A percentile compares a stretch with the other conserved stretches of the same genome.
These are phyloP conservation scores for Coprinopsis cinerea DNA, from an alignment of 768 basidiomycete species.

Conservation along the genomic window DNA sequence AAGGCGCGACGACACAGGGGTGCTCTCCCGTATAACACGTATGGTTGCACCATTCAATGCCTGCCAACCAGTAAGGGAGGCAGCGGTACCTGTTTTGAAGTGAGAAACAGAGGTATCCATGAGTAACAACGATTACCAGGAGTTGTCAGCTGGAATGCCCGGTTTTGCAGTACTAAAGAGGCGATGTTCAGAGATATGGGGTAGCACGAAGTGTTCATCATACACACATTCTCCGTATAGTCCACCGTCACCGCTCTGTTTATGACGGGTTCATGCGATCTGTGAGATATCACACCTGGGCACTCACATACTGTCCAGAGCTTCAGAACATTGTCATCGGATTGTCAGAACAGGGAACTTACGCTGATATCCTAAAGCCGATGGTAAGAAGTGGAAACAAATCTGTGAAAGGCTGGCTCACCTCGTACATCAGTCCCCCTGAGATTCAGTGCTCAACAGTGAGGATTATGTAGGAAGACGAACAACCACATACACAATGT, in stretches of 20 bases:
- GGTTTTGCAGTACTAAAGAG: slow-evolving; percentile 54
- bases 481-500: slow-evolving; percentile 42
- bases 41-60: slow-evolving; percentile 42
- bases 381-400: neutral
- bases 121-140: slow-evolving; percentile 31
- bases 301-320: slow-evolving; percentile 28
- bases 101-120: neutral
- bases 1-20: slow-evolving; percentile 50
- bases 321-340: neutral
- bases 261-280: neutral
- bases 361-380: slow-evolving; percentile 53
- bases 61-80: slow-evolving; percentile 48
- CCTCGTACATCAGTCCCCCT: slow-evolving; percentile 53
- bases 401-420: slow-evolving; percentile 14
- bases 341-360: slow-evolving; percentile 20
- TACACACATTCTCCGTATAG: slow-evolving; percentile 56
- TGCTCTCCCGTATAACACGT: slow-evolving; percentile 43
- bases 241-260: slow-evolving; percentile 61
- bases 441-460: neutral
- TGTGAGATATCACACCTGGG: neutral
- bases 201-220: neutral
- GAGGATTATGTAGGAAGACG: neutral
- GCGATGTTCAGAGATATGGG: neutral
- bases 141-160: slow-evolving; percentile 61
- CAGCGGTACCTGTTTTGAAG: slow-evolving; percentile 31